A percentile compares a stretch with the other conserved stretches of the same genome.
Evolutionary conservation across 306 rosid genomes (phyloP).

Genomic region (Dryas drummondii): DNA sequence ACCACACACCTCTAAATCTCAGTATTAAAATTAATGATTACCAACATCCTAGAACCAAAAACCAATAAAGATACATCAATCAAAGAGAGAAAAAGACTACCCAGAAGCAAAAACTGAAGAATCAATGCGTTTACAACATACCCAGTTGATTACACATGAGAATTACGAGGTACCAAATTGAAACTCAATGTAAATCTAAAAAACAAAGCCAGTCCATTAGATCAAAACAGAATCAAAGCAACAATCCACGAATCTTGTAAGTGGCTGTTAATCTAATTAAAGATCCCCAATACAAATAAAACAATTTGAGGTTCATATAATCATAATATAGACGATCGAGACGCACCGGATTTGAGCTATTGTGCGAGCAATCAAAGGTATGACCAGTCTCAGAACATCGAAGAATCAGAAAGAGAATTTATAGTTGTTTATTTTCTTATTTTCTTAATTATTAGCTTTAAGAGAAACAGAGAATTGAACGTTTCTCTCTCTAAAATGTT

Average conservation of each 20-base stretch:
- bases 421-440: constrained; percentile 2
- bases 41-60: constrained; percentile 33
- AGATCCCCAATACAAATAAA: constrained; percentile 46
- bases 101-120: constrained; percentile 36
- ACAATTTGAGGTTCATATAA: constrained; percentile 26
- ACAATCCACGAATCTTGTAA: constrained; percentile 25
- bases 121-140: constrained; percentile 33
- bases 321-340: constrained; percentile 37
- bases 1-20: constrained; percentile 42
- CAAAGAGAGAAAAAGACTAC: constrained; percentile 14
- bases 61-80: constrained; percentile 19
- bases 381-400: constrained; percentile 52
- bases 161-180: constrained; percentile 25
- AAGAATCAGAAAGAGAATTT: constrained; percentile 45
- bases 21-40: constrained; percentile 30
- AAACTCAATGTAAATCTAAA: constrained; percentile 33
- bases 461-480: constrained; percentile 9
- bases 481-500: constrained; percentile 22
- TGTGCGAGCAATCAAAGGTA: constrained; percentile 48
- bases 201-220: constrained; percentile 33
- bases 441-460: constrained; percentile 1
- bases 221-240: constrained; percentile 46
- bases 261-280: constrained; percentile 23
- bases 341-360: constrained; percentile 49
- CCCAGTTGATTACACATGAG: constrained; percentile 31